Percentiles rank a stretch among this genome's conserved stretches.
Conservation (phyloP, 495 filamentous ascomycete species). For the Alectoria sarmentosa region DNA sequence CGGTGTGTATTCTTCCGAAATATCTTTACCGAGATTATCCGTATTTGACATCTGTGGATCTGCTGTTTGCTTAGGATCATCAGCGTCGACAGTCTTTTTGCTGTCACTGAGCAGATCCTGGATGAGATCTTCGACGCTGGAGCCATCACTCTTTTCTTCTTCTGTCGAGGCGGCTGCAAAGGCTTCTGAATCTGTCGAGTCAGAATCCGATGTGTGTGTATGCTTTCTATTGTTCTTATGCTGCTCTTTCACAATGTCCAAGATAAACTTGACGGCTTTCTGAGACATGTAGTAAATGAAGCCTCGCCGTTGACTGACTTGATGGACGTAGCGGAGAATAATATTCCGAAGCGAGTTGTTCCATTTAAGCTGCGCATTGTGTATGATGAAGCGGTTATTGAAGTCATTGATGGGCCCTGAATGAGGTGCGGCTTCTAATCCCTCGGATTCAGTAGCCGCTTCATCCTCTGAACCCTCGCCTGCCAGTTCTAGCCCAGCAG, state of each 20-base stretch:
- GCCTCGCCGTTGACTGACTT: slow-evolving; percentile 89
- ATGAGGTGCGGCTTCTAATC: slow-evolving; percentile 25
- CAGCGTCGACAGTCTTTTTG: slow-evolving; percentile 71
- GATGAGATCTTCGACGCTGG: slow-evolving; percentile 76
- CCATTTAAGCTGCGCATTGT: slow-evolving; percentile 97
- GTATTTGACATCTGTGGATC: slow-evolving; percentile 32
- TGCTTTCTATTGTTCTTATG: slow-evolving; percentile 50
- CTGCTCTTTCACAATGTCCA: slow-evolving; percentile 95
- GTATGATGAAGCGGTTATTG: slow-evolving; percentile 96
- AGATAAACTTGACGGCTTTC: slow-evolving; percentile 92
- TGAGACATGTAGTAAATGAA: slow-evolving; percentile 98
- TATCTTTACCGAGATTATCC: slow-evolving; percentile 58
- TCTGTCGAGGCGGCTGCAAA: slow-evolving; percentile 34
- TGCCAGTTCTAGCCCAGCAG: slow-evolving; percentile 17
- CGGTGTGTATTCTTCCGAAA: slow-evolving; percentile 83
- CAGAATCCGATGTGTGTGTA: slow-evolving; percentile 37
- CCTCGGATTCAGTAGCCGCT: slow-evolving; percentile 7
- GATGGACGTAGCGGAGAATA: slow-evolving; percentile 93
- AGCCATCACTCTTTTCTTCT: slow-evolving; percentile 49
- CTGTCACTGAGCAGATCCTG: slow-evolving; percentile 79
- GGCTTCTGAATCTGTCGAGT: slow-evolving; percentile 31
- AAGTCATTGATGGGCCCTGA: slow-evolving; percentile 78
- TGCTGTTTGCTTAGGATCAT: slow-evolving; percentile 43
- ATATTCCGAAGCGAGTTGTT: slow-evolving; percentile 94
- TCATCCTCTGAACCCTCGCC: slow-evolving; percentile 8